Evolutionary conservation across 2,329 filamentous ascomycete genomes (phyloP), one percentile per base, ranked within the genome.

Genomic region (Sarocladium strictum): DNA sequence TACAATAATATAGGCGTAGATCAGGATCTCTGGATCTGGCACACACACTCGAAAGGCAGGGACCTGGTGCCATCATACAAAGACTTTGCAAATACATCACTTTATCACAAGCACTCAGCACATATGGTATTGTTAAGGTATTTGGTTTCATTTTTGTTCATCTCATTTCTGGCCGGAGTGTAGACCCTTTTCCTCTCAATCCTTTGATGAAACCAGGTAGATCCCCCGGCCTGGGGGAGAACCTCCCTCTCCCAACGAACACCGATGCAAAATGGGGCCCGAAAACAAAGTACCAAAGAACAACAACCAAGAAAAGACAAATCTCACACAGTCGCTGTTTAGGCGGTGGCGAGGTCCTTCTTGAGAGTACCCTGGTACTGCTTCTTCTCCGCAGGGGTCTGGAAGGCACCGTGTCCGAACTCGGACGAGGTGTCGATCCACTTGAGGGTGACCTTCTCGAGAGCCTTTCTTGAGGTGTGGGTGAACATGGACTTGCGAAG

Each of bases 371-470:
- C 94, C 79, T 96, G 76, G 84, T 90, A 94, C 75, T 90, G 86
- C 81, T 89, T 90, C 91, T 99, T 99, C 89, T 99, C 94, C 72
- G 89, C 88, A 64, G 87, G 81, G 62, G 94, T 99, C 84, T 99
- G 94, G 90, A 96, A 99, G 71, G 91, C 93, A 86, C 94, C 94
- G 83, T 99, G 94, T 78, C 94, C 94, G 78, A 99, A 99, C 85
- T 99, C 96, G 81, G 92, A 97, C 60, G 92, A 97, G 69, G 94
- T 99, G 72, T 99, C 94, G 88, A 99, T 99, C 94, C 94, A 99
- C 82, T 99, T 99, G 82, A 99, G 89, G 72, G 93, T 90, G 76
- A 97, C 89, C 90, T 99, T 97, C 88, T 99, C 94, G 72, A 96
- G 84, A 55, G 94, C 90, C 76, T 87, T 91, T 74, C 94, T 85